Evolutionary conservation across 768 basidiomycete genomes (phyloP), one percentile per base, ranked within the genome.

Genomic region (Suillus brevipes): DNA sequence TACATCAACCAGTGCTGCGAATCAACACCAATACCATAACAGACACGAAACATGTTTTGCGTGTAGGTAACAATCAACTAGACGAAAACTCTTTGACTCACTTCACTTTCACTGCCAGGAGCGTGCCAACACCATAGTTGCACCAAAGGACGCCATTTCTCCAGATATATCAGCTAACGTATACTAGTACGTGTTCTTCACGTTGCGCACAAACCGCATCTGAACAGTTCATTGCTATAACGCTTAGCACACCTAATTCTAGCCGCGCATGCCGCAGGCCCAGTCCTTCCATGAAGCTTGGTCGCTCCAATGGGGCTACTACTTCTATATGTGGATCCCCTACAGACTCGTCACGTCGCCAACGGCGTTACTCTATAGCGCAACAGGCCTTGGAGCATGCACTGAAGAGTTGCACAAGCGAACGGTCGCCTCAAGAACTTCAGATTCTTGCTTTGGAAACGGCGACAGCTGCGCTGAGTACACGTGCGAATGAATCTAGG

Each of bases 401-500:
- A 62, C 67, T 82, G 38, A 68, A 72, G 57, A 71, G 68, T 43
- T 80, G 77, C 61, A 68, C 75, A 56, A 65, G 67, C 7, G 81
- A 80, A 66, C 68, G 72, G 8, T 78, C 80, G 3, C 70, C 80
- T 36, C 73, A 76, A 40, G 80, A 85, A 67, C 76, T 85, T 64
- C 82, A 86, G 70, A 81, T 87, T 56, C 72, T 76, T 55, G 74
- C 80, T 28, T 74, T 87, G 66, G 78, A 82, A 63, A 74, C 73
- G 42, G 85, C 80, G n/a, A 80, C 80, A 6, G 73, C 77, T 43
- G 60, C 79, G 38, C 76, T 87, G 60, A 74, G 77, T 52, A 72
- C 78, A 66, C 82, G 81, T 72, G 84, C 81, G 12, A 71, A 73
- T 25, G 84, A 85, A 34, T 80, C 84, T 1, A 77, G 79, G 63